phyloP scores from a whole-genome alignment of 352 stramenopile genomes.

The Phytopythium boreale region DNA sequence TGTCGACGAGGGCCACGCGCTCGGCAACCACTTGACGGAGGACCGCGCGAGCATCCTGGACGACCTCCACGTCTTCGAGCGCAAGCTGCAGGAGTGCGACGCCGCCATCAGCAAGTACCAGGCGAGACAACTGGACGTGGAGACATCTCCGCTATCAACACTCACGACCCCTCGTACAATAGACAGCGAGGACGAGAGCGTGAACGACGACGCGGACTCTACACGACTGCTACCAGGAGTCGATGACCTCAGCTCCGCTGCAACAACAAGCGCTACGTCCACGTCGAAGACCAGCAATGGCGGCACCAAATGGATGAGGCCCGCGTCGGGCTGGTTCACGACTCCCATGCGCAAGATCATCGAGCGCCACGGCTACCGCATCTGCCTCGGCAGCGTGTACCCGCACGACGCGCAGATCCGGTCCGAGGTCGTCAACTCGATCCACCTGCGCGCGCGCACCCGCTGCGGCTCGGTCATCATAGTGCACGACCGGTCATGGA shows the following conservation, averaged over 20 bases:
- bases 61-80: slow-evolving; percentile 77
- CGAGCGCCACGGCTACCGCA: slow-evolving; percentile 72
- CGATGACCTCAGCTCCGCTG: background rate
- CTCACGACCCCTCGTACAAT: slow-evolving; percentile 7
- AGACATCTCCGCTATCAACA: background rate
- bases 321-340: slow-evolving; percentile 84
- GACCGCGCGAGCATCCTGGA: slow-evolving; percentile 79
- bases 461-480: slow-evolving; percentile 77
- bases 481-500: slow-evolving; percentile 82
- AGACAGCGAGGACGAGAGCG: slow-evolving; percentile 11
- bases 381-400: slow-evolving; percentile 85
- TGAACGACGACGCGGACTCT: slow-evolving; percentile 3
- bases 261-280: background rate
- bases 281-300: background rate
- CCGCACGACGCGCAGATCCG: slow-evolving; percentile 85
- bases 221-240: slow-evolving; percentile 14
- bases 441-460: slow-evolving; percentile 52
- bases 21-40: slow-evolving; percentile 83
- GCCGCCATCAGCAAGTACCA: slow-evolving; percentile 53
- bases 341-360: slow-evolving; percentile 72
- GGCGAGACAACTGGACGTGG: too few relatives aligned
- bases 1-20: slow-evolving; percentile 67
- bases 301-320: slow-evolving; percentile 67
- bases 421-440: slow-evolving; percentile 60
- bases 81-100: slow-evolving; percentile 80